Conservation (phyloP, 1,139 yeast species). For the Nakaseomyces sp. region DNA sequence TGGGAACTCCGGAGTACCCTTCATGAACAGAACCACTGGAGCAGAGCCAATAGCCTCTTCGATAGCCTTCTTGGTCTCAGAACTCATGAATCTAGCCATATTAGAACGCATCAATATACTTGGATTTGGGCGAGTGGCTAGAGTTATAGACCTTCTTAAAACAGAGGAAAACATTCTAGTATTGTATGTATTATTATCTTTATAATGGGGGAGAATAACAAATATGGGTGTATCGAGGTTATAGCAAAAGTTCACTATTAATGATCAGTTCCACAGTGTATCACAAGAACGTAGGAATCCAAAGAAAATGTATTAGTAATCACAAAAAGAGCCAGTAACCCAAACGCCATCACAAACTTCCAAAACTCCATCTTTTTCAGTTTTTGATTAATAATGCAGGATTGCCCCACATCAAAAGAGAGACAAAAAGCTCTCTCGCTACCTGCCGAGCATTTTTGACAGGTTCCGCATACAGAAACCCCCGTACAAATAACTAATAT, state of each 20-base stretch:
- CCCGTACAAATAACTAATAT: background rate
- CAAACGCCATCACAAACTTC: too few species aligned
- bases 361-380: too few species aligned
- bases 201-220: background rate
- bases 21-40: constrained; percentile 92
- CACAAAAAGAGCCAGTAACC: too few species aligned
- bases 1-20: constrained; percentile 96
- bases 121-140: background rate
- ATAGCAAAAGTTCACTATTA: too few species aligned
- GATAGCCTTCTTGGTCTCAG: constrained; percentile 75
- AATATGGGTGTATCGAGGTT: background rate
- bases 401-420: background rate
- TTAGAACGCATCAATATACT: constrained; percentile 23
- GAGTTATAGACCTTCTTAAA: background rate
- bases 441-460: background rate
- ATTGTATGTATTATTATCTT: background rate
- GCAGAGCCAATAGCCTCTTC: constrained; percentile 78
- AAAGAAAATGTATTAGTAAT: background rate
- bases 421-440: background rate
- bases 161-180: background rate
- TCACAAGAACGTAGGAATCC: too few species aligned
- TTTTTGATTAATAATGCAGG: background rate
- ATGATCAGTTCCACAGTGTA: too few species aligned
- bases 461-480: background rate
- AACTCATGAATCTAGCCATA: constrained; percentile 38